A percentile compares a stretch with the other conserved stretches of the same genome.
Conservation (phyloP, 2,329 filamentous ascomycete genomes). For the Neoascochyta sp. region DNA sequence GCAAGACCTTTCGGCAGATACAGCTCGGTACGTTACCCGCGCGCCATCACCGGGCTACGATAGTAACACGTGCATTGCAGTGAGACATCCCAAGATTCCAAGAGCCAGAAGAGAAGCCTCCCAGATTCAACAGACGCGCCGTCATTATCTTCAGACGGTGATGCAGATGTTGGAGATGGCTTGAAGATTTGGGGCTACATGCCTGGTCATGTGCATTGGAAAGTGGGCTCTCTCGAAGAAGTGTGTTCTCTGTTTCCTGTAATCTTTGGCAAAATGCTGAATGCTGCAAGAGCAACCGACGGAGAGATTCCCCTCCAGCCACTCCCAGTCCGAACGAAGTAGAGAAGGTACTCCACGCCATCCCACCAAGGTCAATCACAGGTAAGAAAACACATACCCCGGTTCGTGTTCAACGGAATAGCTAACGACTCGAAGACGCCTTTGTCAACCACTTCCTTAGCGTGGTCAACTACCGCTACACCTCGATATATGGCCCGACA, state of each 20-base stretch:
- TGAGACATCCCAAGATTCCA: constrained; percentile 11
- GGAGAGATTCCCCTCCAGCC: constrained; percentile 10
- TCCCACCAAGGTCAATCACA: constrained; percentile 34
- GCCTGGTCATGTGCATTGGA: constrained; percentile 35
- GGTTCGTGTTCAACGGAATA: not conserved
- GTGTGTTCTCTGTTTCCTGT: constrained; percentile 6
- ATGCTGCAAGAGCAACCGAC: constrained; percentile 1
- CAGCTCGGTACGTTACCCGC: constrained; percentile 14
- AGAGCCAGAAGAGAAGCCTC: constrained; percentile 21
- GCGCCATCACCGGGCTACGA: constrained; percentile 1
- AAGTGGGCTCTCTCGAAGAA: constrained; percentile 18
- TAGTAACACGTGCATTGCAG: constrained; percentile 10
- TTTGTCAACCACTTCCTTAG: constrained; percentile 48
- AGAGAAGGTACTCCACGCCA: constrained; percentile 30
- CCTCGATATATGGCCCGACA: constrained; percentile 45
- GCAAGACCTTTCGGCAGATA: constrained; percentile 17
- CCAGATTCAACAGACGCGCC: constrained; percentile 8
- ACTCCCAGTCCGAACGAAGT: constrained; percentile 23
- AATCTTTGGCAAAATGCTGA: not conserved
- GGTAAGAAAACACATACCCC: constrained; percentile 10
- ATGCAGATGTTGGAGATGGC: constrained; percentile 20
- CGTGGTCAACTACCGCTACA: constrained; percentile 48
- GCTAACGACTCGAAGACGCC: constrained; percentile 35
- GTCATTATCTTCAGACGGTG: constrained; percentile 3
- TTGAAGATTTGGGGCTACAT: constrained; percentile 36